A percentile compares a stretch with the other conserved stretches of the same genome.
phyloP scores from a whole-genome alignment of 1,284 basidiomycete genomes.

The Thelephora terrestris region DNA sequence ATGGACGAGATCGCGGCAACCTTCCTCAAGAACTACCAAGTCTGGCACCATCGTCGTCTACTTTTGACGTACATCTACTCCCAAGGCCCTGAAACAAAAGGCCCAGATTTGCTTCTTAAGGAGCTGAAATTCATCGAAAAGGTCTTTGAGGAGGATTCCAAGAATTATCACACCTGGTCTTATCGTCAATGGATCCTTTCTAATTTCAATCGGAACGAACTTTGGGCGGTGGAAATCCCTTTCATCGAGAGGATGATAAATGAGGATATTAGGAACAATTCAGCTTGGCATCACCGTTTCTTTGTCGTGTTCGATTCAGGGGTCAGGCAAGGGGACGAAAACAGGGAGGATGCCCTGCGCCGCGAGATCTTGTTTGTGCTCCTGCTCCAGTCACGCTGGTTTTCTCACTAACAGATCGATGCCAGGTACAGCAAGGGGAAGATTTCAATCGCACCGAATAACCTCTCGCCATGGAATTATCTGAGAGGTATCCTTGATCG shows the following conservation, averaged over 20 bases:
- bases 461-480: slow-evolving; percentile 92
- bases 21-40: slow-evolving; percentile 90
- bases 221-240: slow-evolving; percentile 73
- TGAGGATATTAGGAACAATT: slow-evolving; percentile 88
- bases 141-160: slow-evolving; percentile 65
- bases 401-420: slow-evolving; percentile 4
- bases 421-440: slow-evolving; percentile 57
- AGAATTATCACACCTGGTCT: slow-evolving; percentile 97
- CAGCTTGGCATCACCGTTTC: slow-evolving; percentile 97
- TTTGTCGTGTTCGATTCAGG: slow-evolving; percentile 79
- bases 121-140: slow-evolving; percentile 76
- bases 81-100: slow-evolving; percentile 22
- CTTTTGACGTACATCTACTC: slow-evolving; percentile 50
- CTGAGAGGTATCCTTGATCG: slow-evolving; percentile 67
- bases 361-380: slow-evolving; percentile 61
- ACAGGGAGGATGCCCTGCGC: slow-evolving; percentile 43
- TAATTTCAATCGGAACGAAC: slow-evolving; percentile 58
- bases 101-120: slow-evolving; percentile 5
- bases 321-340: slow-evolving; percentile 44
- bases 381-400: slow-evolving; percentile 7
- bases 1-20: slow-evolving; percentile 79
- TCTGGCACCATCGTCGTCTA: slow-evolving; percentile 92
- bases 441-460: slow-evolving; percentile 84
- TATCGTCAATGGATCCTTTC: slow-evolving; percentile 87
- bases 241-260: slow-evolving; percentile 72